Evolutionary conservation across 208 protist genomes (phyloP), one percentile per base, ranked within the genome.

Genomic region (Leptomonas pyrrhocoris): DNA sequence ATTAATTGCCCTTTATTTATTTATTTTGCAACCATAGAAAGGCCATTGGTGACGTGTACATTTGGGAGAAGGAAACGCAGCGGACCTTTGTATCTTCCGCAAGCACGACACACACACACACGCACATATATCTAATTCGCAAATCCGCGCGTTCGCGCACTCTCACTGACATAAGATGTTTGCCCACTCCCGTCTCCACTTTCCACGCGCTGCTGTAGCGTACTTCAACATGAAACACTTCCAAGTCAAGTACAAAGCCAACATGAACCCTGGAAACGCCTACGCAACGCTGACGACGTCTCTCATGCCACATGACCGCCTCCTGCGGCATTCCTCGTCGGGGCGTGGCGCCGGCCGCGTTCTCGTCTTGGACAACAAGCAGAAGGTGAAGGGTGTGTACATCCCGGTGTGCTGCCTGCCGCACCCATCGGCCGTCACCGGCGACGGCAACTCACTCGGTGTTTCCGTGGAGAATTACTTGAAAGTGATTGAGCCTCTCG

Each of bases 161-260:
- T 9, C 15, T 6, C 43, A 48, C 11, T 3, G 11, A 55, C 27
- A 40, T n/a, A 42, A 31, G 53, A 70, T 73, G 60, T n/a, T 72
- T 13, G 38, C 49, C 11, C 30, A 34, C 42, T 77, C 68, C 54
- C 36, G 58, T 38, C 36, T 68, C n/a, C 60, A 19, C 9, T 40
- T 46, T 54, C 46, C 53, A 27, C 82, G 91, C 3, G 67, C 73
- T n/a, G 79, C 86, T 7, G 82, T 96, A n/a, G 91, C 91, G 13
- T 79, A 86, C 40, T 96, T 96, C 51, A 92, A 80, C 64, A 85
- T 92, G 53, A 96, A 94, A 56, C 79, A 80, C 59, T 96, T 96
- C 48, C 85, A 84, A 31, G 49, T 72, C 15, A 80, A 83, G 28
- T 69, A 90, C 27, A 90, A 86, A 65, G 60, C 77, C n/a, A 9